Percentiles rank a stretch among this genome's conserved stretches.
Conservation (phyloP, 139 green algal genomes). For the Chlorella sp. region DNA sequence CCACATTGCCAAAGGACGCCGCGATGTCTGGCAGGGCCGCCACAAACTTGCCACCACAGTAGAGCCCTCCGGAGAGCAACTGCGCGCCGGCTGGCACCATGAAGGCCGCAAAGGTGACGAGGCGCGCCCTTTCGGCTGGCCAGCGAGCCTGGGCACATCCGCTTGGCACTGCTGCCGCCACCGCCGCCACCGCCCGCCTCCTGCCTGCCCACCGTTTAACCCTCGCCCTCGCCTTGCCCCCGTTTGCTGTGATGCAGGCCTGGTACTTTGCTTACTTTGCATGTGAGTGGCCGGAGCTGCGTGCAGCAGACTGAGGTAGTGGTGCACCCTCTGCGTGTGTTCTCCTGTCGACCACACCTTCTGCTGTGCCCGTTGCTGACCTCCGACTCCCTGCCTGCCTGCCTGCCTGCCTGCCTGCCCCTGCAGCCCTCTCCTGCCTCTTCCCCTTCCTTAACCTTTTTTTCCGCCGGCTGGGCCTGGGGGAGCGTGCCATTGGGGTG, state of each 20-base stretch:
- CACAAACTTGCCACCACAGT: too few relatives aligned
- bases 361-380: too few relatives aligned
- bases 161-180: not conserved
- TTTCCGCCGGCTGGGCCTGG: conserved; percentile 53
- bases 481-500: conserved; percentile 49
- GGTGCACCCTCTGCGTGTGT: too few relatives aligned
- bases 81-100: not conserved
- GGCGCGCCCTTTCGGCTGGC: not conserved
- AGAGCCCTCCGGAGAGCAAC: not conserved
- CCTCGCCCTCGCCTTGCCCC: not conserved
- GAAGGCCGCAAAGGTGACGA: not conserved
- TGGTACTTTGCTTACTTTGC: conserved; percentile 58
- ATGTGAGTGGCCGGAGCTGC: not conserved
- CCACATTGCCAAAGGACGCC: too few relatives aligned
- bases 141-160: too few relatives aligned
- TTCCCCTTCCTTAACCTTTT: conserved; percentile 66
- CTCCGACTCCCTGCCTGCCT: not conserved
- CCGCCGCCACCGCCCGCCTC: not conserved
- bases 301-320: too few relatives aligned
- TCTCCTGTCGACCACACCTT: too few relatives aligned
- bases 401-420: not conserved
- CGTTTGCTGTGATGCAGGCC: not conserved
- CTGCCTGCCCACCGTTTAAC: not conserved
- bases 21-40: too few relatives aligned
- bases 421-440: conserved; percentile 34